Evolutionary conservation across 2,329 filamentous ascomycete genomes (phyloP), one percentile per base, ranked within the genome.

Genomic region (Fusarium haematococcum): DNA sequence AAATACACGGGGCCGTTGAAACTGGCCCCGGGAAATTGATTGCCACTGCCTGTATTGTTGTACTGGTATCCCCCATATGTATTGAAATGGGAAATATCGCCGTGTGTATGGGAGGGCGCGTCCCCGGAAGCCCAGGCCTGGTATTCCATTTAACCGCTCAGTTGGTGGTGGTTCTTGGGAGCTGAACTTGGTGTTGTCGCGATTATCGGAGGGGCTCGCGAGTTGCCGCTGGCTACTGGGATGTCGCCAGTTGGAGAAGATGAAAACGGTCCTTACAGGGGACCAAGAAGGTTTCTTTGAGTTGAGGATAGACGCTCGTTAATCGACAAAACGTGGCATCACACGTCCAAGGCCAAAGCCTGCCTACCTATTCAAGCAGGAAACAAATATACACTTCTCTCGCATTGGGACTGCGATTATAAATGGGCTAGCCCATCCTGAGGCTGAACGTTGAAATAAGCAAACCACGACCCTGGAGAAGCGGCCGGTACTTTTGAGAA

Each of bases 1-100:
- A 58, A 58, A 27, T 37, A 58, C 4, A 6, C 83, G 79, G 23
- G 81, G 11, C 8, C 83, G 81, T 66, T 84, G 73, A 16, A 84
- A 32, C n/a, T 60, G 5, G 33, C 23, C 37, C 25, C 25, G 5
- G 33, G 33, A 8, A 60, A 60, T 32, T 60, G 57, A n/a, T 60
- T 20, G 6, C 57, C 57, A 18, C 6, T 16, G 5, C 57, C 57
- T 16, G 25, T 60, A 27, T 60, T 60, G n/a, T 60, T 60, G 37
- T 43, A 30, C 25, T 60, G 57, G 18, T 37, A 16, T n/a, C 37
- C 35, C 14, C 57, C 37, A 20, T 27, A 14, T n/a, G 37, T 27
- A 23, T 60, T 43, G 27, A 60, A 60, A 20, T 60, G 37, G 32
- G 30, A 37, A 18, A 33, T 8, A 23, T 23, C 54, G 30, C 54